Evolutionary conservation across 345 rosid genomes (phyloP), one percentile per base, ranked within the genome.

Genomic region (Turritis glabra): DNA sequence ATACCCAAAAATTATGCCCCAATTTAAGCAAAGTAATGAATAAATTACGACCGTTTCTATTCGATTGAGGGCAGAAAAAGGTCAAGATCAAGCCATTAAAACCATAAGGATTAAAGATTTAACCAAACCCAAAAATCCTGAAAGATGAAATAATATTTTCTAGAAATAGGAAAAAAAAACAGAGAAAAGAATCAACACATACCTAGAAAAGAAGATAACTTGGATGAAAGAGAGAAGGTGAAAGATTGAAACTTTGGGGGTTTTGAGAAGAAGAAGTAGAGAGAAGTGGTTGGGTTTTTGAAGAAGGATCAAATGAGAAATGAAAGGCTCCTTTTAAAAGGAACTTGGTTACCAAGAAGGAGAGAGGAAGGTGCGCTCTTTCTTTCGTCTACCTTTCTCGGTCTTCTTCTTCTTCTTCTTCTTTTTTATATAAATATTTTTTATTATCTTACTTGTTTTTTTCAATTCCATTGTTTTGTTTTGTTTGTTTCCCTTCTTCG

Each of bases 351-450:
- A 44, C 22, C 60, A 67, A 79, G 96, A 85, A 85, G 86, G 79
- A 77, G 86, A 60, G 77, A 84, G 90, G 97, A 90, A 89, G 87
- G 84, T 67, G 79, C 25, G 85, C 75, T 82, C 84, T 82, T 79
- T 86, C 90, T 85, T 87, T 86, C 75, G 67, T 46, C 35, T 69
- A 71, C 64, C 77, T 29, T 67, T 65, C 73, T 59, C 30, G 53
- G 70, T 73, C 78, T 64, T 12, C 62, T 53, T 17, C 68, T 65
- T 57, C 18, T 54, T 73, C 5, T 17, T 17, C n/a, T 9, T 1
- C 0, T 47, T 4, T 32, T 6, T 41, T 41, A 12, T 3, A 7
- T 46, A 0, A n/a, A 1, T 40, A 13, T 41, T 4, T 1, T 40
- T 3, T 44, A 18, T 43, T 29, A 25, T 5, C 4, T 38, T 22